phyloP scores from a whole-genome alignment of 768 basidiomycete species.

The Rhodotorula diobovata region DNA sequence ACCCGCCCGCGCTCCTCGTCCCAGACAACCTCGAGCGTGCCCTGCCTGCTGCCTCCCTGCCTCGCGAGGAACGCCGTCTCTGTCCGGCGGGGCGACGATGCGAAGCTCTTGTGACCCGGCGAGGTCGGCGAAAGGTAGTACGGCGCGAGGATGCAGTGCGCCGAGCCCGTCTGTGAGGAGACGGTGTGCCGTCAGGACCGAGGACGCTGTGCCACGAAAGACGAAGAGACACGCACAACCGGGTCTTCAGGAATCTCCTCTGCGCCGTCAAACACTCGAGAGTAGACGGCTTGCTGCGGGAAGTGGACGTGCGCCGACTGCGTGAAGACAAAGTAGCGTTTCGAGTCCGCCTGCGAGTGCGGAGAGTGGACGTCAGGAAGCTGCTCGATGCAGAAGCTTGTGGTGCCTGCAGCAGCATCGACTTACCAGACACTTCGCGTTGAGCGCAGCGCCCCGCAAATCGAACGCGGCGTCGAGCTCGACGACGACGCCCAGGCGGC shows the following conservation, averaged over 20 bases:
- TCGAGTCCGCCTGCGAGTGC: neutral
- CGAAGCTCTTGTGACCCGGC: neutral
- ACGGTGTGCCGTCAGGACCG: neutral
- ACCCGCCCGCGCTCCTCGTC: neutral
- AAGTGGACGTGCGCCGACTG: neutral
- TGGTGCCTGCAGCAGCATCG: no score
- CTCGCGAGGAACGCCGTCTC: neutral
- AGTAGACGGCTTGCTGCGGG: slow-evolving; percentile 37
- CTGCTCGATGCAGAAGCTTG: fast-evolving
- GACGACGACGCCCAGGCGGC: slow-evolving; percentile 5
- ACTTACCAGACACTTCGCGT: neutral
- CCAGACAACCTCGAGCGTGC: slow-evolving; percentile 1
- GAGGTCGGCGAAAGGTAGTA: slow-evolving; percentile 39
- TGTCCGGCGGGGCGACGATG: neutral
- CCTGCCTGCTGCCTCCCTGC: neutral
- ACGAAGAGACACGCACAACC: slow-evolving; percentile 18
- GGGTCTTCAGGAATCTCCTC: slow-evolving; percentile 43
- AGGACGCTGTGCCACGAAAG: neutral
- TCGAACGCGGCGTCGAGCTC: slow-evolving; percentile 7
- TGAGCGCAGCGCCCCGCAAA: neutral
- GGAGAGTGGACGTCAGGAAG: no score
- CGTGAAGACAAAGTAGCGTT: slow-evolving; percentile 33
- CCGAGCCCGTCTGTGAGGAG: slow-evolving; percentile 40
- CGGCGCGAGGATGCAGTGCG: slow-evolving; percentile 43
- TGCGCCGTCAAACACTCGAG: slow-evolving; percentile 43